Evolutionary conservation across 202 grass and related monocot species (phyloP).

Genomic region (Elaeis oleifera): DNA sequence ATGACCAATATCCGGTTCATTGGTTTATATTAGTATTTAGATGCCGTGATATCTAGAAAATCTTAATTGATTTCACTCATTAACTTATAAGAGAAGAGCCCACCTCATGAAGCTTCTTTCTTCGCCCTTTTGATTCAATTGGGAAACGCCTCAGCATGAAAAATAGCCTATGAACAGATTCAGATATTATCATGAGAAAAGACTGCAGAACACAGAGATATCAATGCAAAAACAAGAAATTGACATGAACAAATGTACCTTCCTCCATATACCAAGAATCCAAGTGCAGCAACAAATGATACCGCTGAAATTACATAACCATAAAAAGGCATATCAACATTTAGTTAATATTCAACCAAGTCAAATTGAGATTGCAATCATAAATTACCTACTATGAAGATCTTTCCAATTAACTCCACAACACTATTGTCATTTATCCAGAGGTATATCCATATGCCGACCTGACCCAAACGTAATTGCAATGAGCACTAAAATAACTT

Average conservation of each 20-base stretch:
- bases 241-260: constrained; percentile 2
- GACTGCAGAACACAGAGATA: not conserved
- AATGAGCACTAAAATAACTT: constrained; percentile 4
- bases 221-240: not conserved
- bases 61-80: no score
- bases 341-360: not conserved
- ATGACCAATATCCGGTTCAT: no score
- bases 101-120: constrained; percentile 99
- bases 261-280: constrained; percentile 19
- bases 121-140: constrained; percentile 92
- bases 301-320: constrained; percentile 42
- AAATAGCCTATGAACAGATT: constrained; percentile 46
- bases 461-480: constrained; percentile 31
- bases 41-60: no score
- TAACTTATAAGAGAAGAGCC: not conserved
- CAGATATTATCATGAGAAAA: not conserved
- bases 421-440: constrained; percentile 39
- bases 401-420: constrained; percentile 4
- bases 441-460: constrained; percentile 84
- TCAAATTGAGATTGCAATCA: not conserved
- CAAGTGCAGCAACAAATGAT: constrained; percentile 73
- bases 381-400: constrained; percentile 16
- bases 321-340: not conserved
- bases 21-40: no score
- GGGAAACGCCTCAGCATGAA: constrained; percentile 82